These are phyloP conservation scores for Candida labiduridarum DNA, from an alignment of 1,139 yeast genomes.

Conservation along the genomic window DNA sequence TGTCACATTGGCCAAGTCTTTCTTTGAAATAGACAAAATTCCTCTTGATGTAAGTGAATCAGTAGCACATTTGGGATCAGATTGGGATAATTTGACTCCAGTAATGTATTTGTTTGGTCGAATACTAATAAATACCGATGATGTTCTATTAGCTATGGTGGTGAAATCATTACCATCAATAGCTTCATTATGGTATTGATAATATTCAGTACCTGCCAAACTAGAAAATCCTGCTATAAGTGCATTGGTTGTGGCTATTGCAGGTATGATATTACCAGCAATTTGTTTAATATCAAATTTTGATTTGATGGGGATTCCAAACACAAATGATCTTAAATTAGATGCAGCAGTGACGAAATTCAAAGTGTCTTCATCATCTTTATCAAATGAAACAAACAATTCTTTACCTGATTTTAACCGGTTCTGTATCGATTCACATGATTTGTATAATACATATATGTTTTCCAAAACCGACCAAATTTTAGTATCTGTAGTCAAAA, in stretches of 20 bases:
- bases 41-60: slow-evolving; percentile 67
- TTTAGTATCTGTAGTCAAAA: slow-evolving; percentile 56
- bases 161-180: slow-evolving; percentile 24
- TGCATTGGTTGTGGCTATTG: slow-evolving; percentile 97
- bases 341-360: slow-evolving; percentile 89
- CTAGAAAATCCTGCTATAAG: slow-evolving; percentile 89
- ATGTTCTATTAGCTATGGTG: slow-evolving; percentile 27
- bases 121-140: slow-evolving; percentile 62
- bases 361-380: slow-evolving; percentile 91
- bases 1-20: slow-evolving; percentile 18
- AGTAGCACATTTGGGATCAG: slow-evolving; percentile 71
- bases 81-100: slow-evolving; percentile 59
- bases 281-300: slow-evolving; percentile 90
- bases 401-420: slow-evolving; percentile 47
- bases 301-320: slow-evolving; percentile 70
- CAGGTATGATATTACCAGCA: slow-evolving; percentile 98
- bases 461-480: slow-evolving; percentile 69
- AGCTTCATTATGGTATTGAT: slow-evolving; percentile 25
- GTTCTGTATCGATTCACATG: slow-evolving; percentile 52
- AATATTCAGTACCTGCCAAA: slow-evolving; percentile 63
- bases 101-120: slow-evolving; percentile 71
- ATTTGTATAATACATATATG: slow-evolving; percentile 56
- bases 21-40: slow-evolving; percentile 24
- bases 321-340: slow-evolving; percentile 74
- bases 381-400: slow-evolving; percentile 72